Conservation (phyloP, 768 basidiomycete genomes). For the Boletus pseudo-olivaceus region DNA sequence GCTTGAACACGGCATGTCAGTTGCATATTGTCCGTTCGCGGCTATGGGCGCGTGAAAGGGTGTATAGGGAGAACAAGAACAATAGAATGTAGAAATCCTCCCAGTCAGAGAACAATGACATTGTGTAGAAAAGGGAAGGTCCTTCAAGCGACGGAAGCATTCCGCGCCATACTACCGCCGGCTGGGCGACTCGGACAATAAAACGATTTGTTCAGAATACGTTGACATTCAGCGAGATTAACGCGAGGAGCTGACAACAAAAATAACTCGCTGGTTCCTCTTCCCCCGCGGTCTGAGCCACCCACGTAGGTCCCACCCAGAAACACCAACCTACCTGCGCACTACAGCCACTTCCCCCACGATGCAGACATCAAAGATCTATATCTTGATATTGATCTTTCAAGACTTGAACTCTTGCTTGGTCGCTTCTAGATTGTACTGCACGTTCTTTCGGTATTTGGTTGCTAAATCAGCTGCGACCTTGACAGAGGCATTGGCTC, state of each 20-base stretch:
- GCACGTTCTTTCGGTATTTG: slow-evolving; percentile 90
- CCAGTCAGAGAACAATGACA: slow-evolving; percentile 13
- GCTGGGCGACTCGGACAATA: not conserved
- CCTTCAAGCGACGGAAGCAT: not conserved
- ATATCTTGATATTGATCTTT: not conserved
- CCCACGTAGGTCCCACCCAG: no score
- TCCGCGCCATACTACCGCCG: not conserved
- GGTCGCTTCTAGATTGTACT: slow-evolving; percentile 84
- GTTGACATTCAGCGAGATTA: not conserved
- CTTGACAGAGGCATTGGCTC: slow-evolving; percentile 73
- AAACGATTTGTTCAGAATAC: not conserved
- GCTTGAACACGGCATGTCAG: not conserved
- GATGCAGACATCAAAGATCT: not conserved
- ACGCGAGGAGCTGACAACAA: not conserved
- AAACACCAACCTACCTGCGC: not conserved
- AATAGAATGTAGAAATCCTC: slow-evolving; percentile 21
- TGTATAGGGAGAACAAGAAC: slow-evolving; percentile 27
- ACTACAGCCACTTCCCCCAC: no score
- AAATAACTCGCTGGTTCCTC: not conserved
- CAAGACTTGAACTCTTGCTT: slow-evolving; percentile 30
- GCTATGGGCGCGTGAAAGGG: not conserved
- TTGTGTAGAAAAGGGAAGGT: slow-evolving; percentile 29
- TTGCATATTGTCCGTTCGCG: slow-evolving; percentile 4
- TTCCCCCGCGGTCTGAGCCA: no score
- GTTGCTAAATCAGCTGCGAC: slow-evolving; percentile 79